Evolutionary conservation across 352 stramenopile species (phyloP).

Genomic region (Thalassiosira pacifica): DNA sequence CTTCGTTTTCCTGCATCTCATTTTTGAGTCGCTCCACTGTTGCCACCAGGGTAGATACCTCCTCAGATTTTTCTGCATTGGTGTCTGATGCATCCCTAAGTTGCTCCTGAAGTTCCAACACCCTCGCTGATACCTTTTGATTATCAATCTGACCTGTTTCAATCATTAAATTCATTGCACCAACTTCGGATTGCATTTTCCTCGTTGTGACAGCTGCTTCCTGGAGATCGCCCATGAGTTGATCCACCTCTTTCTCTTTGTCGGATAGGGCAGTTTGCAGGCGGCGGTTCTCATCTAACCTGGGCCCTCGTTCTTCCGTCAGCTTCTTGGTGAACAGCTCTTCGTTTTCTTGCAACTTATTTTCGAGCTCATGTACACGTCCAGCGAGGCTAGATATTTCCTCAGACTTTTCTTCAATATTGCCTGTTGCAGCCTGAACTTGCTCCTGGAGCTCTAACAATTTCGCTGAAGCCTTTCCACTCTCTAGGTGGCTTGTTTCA

Average conservation of each 20-base stretch:
- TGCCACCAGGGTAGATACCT: neutral
- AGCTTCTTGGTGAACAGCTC: neutral
- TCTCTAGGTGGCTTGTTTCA: neutral
- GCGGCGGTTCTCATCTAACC: constrained; percentile 20
- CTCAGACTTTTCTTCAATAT: constrained; percentile 9
- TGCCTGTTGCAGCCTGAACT: neutral
- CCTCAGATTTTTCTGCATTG: constrained; percentile 7
- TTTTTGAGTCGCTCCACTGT: neutral
- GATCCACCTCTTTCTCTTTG: constrained; percentile 15
- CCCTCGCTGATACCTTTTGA: neutral
- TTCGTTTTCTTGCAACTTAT: neutral
- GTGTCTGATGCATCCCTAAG: neutral
- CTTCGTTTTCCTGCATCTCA: neutral
- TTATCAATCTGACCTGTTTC: neutral
- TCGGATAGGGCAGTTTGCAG: constrained; percentile 8
- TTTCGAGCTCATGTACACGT: neutral
- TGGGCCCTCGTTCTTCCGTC: neutral
- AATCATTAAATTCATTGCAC: neutral
- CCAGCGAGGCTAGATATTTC: neutral
- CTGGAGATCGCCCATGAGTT: constrained; percentile 1
- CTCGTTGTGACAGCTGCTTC: neutral
- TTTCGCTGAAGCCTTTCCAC: neutral
- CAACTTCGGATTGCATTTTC: constrained; percentile 1
- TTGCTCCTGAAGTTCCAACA: neutral
- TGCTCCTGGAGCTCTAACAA: neutral